Base-by-base conservation (phyloP, 768 basidiomycete genomes). In the Favolaschia claudopus region DNA sequence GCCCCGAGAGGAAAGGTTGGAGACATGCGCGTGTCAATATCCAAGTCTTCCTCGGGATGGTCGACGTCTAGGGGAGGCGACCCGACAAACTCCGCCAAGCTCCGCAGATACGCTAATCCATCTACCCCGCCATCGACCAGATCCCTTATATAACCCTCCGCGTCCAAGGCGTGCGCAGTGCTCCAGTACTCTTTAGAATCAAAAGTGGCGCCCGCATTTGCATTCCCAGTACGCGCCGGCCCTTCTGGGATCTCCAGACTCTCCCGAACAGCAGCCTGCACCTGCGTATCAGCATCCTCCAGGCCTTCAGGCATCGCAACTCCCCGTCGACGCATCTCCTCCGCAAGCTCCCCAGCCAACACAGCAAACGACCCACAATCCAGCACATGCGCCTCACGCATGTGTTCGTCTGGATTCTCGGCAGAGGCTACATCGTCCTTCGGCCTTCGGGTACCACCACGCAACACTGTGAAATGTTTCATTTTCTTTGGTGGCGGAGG, bases 111-210 rank as follows among this genome's bases (percentile, higher is more conserved):
- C 6, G 91, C 91, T 25, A 86, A 72, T 2, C 92, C 91, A 54
- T 91, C 89, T 0, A 85, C 79, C 42, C 92, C 91, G 0, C 92
- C 91, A 67, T 92, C 93, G 0, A 93, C 90, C n/a, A 91, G 68
- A 67, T 92, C 89, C 19, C 82, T 74, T 17, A 93, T 42, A 65
- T 88, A 91, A n/a, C 79, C 80, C 72, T 91, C 88, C 2, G 83
- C 89, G 22, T 82, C 79, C n/a, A 71, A 70, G 13, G 82, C 85
- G 6, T 78, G 75, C 45, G 75, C 76, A 13, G 75, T 69, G 22
- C 75, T 80, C 82, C 85, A 90, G 60, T 86, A 86, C 7, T 70
- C 74, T 3, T 69, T 49, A 5, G 47, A 22, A 8, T 40, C 58
- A 10, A 47, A 38, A 2, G 53, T 31, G 51, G 64, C 34, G 25